Percentiles rank a stretch among this genome's conserved stretches.
phyloP scores from a whole-genome alignment of 306 rosid species.

The Gastrolobium villosum region DNA sequence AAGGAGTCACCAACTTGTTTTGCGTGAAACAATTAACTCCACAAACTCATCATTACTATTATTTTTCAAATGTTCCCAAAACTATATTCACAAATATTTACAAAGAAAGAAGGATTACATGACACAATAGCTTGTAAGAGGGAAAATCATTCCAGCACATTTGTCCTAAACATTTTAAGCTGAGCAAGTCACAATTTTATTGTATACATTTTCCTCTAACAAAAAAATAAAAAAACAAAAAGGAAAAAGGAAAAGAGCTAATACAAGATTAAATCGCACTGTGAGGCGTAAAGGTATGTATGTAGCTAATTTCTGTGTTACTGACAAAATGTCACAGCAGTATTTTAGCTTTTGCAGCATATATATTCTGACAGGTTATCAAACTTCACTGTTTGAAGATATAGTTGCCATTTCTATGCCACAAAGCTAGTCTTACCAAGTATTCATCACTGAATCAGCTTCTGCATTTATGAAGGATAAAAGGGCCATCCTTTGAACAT shows the following conservation, averaged over 20 bases:
- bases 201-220: not conserved
- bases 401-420: slow-evolving; percentile 8
- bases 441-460: slow-evolving; percentile 29
- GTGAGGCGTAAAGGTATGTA: not conserved
- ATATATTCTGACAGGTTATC: slow-evolving; percentile 11
- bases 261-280: slow-evolving; percentile 30
- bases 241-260: not conserved
- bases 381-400: slow-evolving; percentile 15
- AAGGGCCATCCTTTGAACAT: slow-evolving; percentile 32
- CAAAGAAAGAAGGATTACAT: not conserved
- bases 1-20: too few species aligned
- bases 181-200: slow-evolving; percentile 2
- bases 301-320: not conserved
- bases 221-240: not conserved
- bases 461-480: slow-evolving; percentile 1
- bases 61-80: too few species aligned
- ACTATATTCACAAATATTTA: not conserved
- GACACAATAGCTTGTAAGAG: not conserved
- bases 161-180: slow-evolving; percentile 2
- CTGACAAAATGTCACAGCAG: not conserved
- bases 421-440: slow-evolving; percentile 22
- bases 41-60: too few species aligned
- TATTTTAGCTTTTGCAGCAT: not conserved
- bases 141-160: not conserved
- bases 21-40: too few species aligned